Conservation (phyloP, 1,284 basidiomycete species). For the Pseudozyma thailandica region DNA sequence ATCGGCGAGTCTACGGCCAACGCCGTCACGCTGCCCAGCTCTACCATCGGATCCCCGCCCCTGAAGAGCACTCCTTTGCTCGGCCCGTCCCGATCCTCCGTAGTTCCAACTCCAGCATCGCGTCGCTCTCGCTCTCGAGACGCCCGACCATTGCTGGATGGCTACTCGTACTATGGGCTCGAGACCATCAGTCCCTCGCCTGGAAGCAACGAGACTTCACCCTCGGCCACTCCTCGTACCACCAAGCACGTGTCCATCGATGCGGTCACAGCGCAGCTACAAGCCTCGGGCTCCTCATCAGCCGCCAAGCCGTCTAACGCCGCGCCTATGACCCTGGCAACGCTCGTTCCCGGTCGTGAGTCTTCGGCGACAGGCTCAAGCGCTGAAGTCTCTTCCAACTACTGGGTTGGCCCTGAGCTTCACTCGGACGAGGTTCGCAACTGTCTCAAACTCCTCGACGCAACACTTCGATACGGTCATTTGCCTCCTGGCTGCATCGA, state of each 20-base stretch:
- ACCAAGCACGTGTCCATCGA: conserved; percentile 36
- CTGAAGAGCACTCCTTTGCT: conserved; percentile 27
- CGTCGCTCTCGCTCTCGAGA: conserved; percentile 54
- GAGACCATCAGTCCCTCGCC: conserved; percentile 54
- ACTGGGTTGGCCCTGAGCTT: conserved; percentile 49
- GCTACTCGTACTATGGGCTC: conserved; percentile 65
- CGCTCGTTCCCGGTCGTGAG: conserved; percentile 48
- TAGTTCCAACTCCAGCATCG: conserved; percentile 14
- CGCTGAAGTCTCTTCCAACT: conserved; percentile 19
- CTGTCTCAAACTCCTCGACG: conserved; percentile 58
- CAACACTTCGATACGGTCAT: conserved; percentile 59
- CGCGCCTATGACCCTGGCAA: conserved; percentile 55
- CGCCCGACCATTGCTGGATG: conserved; percentile 47
- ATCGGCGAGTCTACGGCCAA: conserved; percentile 34
- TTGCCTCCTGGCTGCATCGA: conserved; percentile 58
- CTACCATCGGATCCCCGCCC: conserved; percentile 33
- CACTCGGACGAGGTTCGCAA: conserved; percentile 56
- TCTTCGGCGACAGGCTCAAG: conserved; percentile 10
- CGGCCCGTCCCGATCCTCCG: conserved; percentile 22
- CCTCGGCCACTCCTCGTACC: conserved; percentile 42
- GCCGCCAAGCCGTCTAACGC: conserved; percentile 17
- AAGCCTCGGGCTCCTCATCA: conserved; percentile 14
- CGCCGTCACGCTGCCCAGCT: conserved; percentile 21
- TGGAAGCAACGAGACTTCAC: conserved; percentile 44
- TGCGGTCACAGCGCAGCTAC: conserved; percentile 37